These are phyloP conservation scores for Hura crepitans DNA, from an alignment of 441 rosid genomes.

Conservation along the genomic window DNA sequence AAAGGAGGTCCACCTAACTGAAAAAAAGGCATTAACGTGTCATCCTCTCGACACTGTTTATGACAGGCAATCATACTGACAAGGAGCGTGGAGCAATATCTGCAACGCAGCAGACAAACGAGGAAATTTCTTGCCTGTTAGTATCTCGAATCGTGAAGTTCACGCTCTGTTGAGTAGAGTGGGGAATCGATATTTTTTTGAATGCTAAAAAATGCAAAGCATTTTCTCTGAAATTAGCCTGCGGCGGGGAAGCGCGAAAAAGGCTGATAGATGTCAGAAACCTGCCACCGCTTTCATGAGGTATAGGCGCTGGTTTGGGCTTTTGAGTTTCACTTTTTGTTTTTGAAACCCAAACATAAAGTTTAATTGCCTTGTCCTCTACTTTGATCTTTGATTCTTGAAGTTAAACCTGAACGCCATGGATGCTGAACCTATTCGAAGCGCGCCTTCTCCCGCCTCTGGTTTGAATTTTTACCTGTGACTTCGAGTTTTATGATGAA, in stretches of 20 bases:
- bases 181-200: not conserved
- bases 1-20: constrained; percentile 4
- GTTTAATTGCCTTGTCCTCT: not conserved
- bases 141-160: not conserved
- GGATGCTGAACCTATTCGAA: not conserved
- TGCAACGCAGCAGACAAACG: no score
- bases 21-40: constrained; percentile 28
- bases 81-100: constrained; percentile 20
- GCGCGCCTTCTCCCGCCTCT: not conserved
- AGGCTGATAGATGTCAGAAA: constrained; percentile 34
- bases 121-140: not conserved
- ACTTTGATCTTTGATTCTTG: not conserved
- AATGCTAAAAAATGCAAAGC: no score
- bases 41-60: not conserved
- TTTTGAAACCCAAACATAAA: no score
- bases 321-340: constrained; percentile 8
- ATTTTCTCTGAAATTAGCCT: no score
- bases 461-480: not conserved
- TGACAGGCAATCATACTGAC: constrained; percentile 20
- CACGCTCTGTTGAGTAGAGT: constrained; percentile 9
- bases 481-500: no score
- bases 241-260: constrained; percentile 17
- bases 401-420: not conserved
- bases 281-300: constrained; percentile 29
- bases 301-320: constrained; percentile 4